phyloP scores from a whole-genome alignment of 768 basidiomycete species.

The Lactifluus subvellereus region DNA sequence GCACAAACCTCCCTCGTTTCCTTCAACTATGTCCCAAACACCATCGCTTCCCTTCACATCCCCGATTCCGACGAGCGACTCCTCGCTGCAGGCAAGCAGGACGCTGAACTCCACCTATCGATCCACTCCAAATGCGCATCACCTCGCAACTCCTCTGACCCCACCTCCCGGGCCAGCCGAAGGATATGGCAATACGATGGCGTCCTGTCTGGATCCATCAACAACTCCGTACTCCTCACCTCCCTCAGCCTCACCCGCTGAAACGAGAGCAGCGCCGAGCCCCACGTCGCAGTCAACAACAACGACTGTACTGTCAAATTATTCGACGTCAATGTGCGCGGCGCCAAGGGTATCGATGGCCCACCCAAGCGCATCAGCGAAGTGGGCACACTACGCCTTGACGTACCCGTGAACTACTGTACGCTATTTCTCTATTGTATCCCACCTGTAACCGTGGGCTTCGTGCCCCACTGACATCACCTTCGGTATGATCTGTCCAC shows the following conservation, averaged over 20 bases:
- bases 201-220: constrained; percentile 62
- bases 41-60: constrained; percentile 51
- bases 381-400: constrained; percentile 50
- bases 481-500: constrained; percentile 16
- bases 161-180: constrained; percentile 18
- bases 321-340: constrained; percentile 63
- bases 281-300: constrained; percentile 75
- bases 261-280: constrained; percentile 61
- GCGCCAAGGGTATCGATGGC: constrained; percentile 29
- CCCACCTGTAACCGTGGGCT: background rate
- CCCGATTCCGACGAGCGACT: constrained; percentile 49
- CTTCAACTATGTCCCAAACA: constrained; percentile 56
- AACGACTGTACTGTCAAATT: constrained; percentile 81
- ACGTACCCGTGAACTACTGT: constrained; percentile 81
- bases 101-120: constrained; percentile 65
- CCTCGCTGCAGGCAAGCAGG: constrained; percentile 73
- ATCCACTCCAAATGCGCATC: constrained; percentile 32
- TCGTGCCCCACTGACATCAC: background rate
- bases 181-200: constrained; percentile 50
- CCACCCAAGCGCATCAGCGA: constrained; percentile 40
- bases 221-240: constrained; percentile 70
- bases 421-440: constrained; percentile 30
- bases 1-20: constrained; percentile 44
- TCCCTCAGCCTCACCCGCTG: constrained; percentile 56
- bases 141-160: constrained; percentile 9